Evolutionary conservation across 202 grass and related monocot genomes (phyloP), one percentile per base, ranked within the genome.

Genomic region (Alloteropsis angusta): DNA sequence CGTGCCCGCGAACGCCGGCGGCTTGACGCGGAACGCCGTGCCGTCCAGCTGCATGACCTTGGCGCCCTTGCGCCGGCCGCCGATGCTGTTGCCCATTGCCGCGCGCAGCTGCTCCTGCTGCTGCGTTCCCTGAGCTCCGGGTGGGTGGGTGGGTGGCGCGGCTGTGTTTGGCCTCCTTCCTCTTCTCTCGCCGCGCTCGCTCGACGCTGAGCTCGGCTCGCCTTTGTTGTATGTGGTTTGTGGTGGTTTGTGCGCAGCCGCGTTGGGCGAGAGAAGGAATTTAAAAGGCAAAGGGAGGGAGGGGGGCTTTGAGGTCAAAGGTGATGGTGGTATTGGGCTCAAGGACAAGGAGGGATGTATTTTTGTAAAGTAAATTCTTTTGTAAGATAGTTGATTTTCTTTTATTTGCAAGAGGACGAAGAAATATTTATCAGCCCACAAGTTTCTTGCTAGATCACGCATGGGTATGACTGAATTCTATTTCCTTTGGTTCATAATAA

Each of bases 41-140:
- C 96, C 96, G 79, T 99, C 96, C 10, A 99, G 81, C 86, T 93
- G 91, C 92, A 99, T 99, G 44, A 99, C 82, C 92, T 93, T 99
- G 23, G 92, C 92, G 13, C 83, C 91, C 78, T 89, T 89, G 13
- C 86, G 93, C 82, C 87, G 90, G 7, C 81, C 86, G n/a, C 88
- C 90, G 45, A 96, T 77, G 76, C 57, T 93, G 74, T 96, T 99
- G 11, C 96, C 92, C 96, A 96, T 99, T 80, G 65, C 38, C 34
- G 14, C 34, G 14, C 17, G 19, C 46, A 16, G 45, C 34, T 9
- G 16, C 37, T n/a, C n/a, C n/a, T 59, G 10, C 6, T 9, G 0
- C 9, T 5, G 2, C 9, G 4, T 49, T 9, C 5, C 11, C 3
- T 9, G 5, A 0, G n/a, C n/a, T 36, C 46, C 13, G 22, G 41